A percentile compares a stretch with the other conserved stretches of the same genome.
These are phyloP conservation scores for Gyromitra esculenta DNA, from an alignment of 2,329 filamentous ascomycete species.

Conservation along the genomic window DNA sequence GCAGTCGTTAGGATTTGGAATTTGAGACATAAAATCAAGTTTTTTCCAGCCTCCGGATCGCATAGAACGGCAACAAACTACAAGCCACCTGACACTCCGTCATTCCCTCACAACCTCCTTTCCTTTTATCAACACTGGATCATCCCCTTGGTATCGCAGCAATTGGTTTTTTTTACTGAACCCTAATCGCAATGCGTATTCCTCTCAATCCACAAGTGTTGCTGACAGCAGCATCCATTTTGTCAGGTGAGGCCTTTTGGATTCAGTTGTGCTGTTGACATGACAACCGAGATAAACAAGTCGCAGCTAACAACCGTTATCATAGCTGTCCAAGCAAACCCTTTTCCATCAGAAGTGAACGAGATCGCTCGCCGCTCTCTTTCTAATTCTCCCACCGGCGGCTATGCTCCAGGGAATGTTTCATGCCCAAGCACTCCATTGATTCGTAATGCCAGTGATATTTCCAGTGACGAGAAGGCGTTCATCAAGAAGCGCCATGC, in stretches of 20 bases:
- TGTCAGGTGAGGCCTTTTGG: constrained; percentile 27
- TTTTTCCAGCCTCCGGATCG: constrained; percentile 25
- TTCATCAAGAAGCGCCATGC: constrained; percentile 79
- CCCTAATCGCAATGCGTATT: constrained; percentile 22
- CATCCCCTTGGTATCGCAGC: not conserved
- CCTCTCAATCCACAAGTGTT: constrained; percentile 15
- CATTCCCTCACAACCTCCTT: not conserved
- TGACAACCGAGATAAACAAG: constrained; percentile 1
- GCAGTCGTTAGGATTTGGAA: not conserved
- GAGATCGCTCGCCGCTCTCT: constrained; percentile 41
- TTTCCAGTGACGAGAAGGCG: constrained; percentile 68
- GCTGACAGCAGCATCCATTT: constrained; percentile 23
- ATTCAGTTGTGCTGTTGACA: not conserved
- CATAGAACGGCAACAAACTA: not conserved
- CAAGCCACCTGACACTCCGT: constrained; percentile 8
- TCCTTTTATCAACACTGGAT: not conserved
- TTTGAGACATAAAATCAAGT: constrained; percentile 15
- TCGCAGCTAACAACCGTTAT: constrained; percentile 15
- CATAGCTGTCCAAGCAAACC: constrained; percentile 27
- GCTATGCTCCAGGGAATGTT: constrained; percentile 52
- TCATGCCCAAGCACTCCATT: constrained; percentile 46
- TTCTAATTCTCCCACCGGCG: constrained; percentile 53
- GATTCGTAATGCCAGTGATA: constrained; percentile 44
- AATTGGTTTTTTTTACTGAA: not conserved
- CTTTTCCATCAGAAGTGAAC: constrained; percentile 20